Evolutionary conservation across 768 basidiomycete species (phyloP).

Genomic region (Antrodiella citrinella): DNA sequence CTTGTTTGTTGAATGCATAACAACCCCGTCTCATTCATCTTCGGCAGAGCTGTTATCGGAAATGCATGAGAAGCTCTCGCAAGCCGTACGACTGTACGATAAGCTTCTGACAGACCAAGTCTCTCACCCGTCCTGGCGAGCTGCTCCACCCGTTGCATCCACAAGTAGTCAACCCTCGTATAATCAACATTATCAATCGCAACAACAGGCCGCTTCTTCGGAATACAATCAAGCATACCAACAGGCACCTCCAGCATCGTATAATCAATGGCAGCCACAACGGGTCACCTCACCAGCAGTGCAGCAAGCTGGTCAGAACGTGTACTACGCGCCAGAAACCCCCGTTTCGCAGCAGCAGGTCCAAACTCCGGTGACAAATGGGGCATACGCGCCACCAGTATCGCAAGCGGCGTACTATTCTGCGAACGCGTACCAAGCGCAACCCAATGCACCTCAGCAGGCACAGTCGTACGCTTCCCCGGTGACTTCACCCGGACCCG

Average conservation of each 20-base stretch:
- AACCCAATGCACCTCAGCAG: slow-evolving; percentile 8
- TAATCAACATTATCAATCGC: slow-evolving; percentile 18
- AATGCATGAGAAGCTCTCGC: slow-evolving; percentile 91
- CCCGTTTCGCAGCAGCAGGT: slow-evolving; percentile 2
- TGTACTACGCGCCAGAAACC: slow-evolving; percentile 7
- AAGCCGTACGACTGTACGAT: slow-evolving; percentile 90
- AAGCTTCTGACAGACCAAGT: slow-evolving; percentile 80
- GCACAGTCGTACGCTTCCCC: slow-evolving; percentile 13
- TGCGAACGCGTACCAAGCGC: neutral
- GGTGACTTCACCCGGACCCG: slow-evolving; percentile 10
- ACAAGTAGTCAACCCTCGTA: slow-evolving; percentile 23
- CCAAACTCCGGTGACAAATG: slow-evolving; percentile 6
- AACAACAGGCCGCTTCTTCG: slow-evolving; percentile 15
- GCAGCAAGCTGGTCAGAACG: slow-evolving; percentile 9
- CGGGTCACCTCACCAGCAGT: slow-evolving; percentile 7
- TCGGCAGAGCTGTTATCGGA: slow-evolving; percentile 73
- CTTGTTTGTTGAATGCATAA: too few relatives aligned
- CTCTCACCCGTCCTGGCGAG: slow-evolving; percentile 59
- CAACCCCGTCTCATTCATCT: neutral
- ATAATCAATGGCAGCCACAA: slow-evolving; percentile 16
- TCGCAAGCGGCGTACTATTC: slow-evolving; percentile 3
- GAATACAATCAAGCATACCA: slow-evolving; percentile 18
- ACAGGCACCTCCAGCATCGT: slow-evolving; percentile 2
- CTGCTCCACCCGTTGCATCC: slow-evolving; percentile 6
- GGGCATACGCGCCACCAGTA: slow-evolving; percentile 9